These are phyloP conservation scores for Astrothelium macrocarpum DNA, from an alignment of 495 filamentous ascomycete species.

Conservation along the genomic window DNA sequence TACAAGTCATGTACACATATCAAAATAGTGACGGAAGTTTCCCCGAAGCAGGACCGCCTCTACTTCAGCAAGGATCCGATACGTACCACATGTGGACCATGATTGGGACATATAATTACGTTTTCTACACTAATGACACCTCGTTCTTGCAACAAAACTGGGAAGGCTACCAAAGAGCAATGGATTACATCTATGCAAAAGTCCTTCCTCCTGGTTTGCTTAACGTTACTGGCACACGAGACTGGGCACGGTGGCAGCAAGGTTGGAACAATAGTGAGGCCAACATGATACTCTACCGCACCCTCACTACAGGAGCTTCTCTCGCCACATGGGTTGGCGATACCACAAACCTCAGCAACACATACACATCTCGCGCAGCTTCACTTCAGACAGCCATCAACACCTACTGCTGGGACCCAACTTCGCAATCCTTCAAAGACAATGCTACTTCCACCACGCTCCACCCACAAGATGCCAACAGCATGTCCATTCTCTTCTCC, in stretches of 20 bases:
- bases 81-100: conserved; percentile 22
- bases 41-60: conserved; percentile 49
- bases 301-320: conserved; percentile 10
- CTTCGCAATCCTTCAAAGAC: conserved; percentile 42
- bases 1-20: conserved; percentile 51
- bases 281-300: conserved; percentile 22
- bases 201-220: conserved; percentile 17
- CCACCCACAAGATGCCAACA: conserved; percentile 24
- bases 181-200: conserved; percentile 14
- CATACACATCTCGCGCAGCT: conserved; percentile 25
- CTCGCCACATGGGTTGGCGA: conserved; percentile 18
- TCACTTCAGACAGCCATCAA: conserved; percentile 13
- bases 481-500: conserved; percentile 26
- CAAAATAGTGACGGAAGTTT: conserved; percentile 34
- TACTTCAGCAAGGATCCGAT: conserved; percentile 37
- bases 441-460: conserved; percentile 16
- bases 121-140: conserved; percentile 19
- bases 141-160: conserved; percentile 15
- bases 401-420: conserved; percentile 42
- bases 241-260: conserved; percentile 15
- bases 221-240: conserved; percentile 16
- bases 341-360: conserved; percentile 20
- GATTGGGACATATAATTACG: conserved; percentile 21
- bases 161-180: conserved; percentile 7
- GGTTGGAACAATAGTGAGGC: conserved; percentile 19